Base-by-base conservation (phyloP, 441 rosid genomes). In the Gossypium gossypioides region DNA sequence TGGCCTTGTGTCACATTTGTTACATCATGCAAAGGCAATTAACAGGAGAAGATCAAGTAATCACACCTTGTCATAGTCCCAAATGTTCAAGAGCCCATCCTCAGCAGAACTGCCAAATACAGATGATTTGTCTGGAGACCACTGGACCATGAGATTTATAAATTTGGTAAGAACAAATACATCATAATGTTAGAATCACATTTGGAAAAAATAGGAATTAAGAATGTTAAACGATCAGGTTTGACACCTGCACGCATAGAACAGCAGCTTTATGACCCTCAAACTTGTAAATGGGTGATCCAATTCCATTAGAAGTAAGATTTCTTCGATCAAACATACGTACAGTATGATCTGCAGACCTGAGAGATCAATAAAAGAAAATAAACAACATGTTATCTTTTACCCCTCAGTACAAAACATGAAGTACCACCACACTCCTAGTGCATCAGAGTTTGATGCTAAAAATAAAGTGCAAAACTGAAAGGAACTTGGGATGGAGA, bases 81-180 rank as follows among this genome's bases (percentile, higher is more conserved):
- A 95, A 69, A 95, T 88, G 86, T 95, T 95, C 63, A 95, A 75
- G 73, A 95, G 91, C 59, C 98, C 97, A 81, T 95, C 99, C 79
- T 95, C 99, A 9, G 99, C 99, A 8, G 97, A 95, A 78, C 99
- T 95, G 73, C 99, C 99, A 76, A 95, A 95, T 13, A 92, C 97
- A 6, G 99, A 91, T 59, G 97, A 65, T 84, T 85, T 95, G 81
- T 92, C 93, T 44, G 99, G 99, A 78, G 86, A 92, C 99, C 99
- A 95, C 99, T 95, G 87, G 15, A 72, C 67, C 72, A 68, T 57
- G 40, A 72, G 78, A 37, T 15, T 74, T 48, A 61, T 10, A 48
- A 46, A 29, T 12, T 63, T 51, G 52, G 73, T 67, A 69, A 72
- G 58, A 25, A 71, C 27, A 64, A 21, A 59, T 8, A 25, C 46